Percentiles rank a stretch among this genome's conserved stretches.
Evolutionary conservation across 345 rosid species (phyloP).

Genomic region (Corchorus olitorius): DNA sequence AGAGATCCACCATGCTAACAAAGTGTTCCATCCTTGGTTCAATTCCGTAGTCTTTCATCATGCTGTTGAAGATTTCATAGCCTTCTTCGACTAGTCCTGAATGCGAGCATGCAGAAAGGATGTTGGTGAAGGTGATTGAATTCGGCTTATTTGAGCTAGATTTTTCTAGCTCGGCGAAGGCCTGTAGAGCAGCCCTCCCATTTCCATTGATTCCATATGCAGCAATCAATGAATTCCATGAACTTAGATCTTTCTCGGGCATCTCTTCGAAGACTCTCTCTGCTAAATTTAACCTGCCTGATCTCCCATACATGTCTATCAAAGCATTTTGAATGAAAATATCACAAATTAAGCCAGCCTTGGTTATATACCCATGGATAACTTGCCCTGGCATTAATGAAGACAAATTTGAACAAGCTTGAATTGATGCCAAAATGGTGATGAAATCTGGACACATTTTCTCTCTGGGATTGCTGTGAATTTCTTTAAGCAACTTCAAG

Average conservation of each 20-base stretch:
- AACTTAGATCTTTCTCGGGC: conserved; percentile 36
- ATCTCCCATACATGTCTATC: conserved; percentile 51
- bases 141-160: conserved; percentile 21
- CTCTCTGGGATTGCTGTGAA: conserved; percentile 6
- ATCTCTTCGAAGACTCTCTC: conserved; percentile 36
- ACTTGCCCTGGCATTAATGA: conserved; percentile 28
- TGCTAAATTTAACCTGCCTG: conserved; percentile 40
- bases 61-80: conserved; percentile 32
- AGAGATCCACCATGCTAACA: conserved; percentile 52
- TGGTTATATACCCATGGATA: conserved; percentile 38
- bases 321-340: conserved; percentile 42
- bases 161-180: conserved; percentile 26
- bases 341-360: conserved; percentile 32
- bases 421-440: conserved; percentile 33
- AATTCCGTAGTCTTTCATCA: conserved; percentile 26
- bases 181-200: conserved; percentile 28
- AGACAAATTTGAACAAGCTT: conserved; percentile 33
- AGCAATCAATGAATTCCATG: conserved; percentile 50
- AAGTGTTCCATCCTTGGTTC: conserved; percentile 46
- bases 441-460: conserved; percentile 35
- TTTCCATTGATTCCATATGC: conserved; percentile 48
- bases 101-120: conserved; percentile 51
- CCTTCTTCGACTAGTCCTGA: conserved; percentile 49
- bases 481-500: conserved; percentile 26
- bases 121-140: conserved; percentile 41